phyloP scores from a whole-genome alignment of 306 rosid genomes.

The Dalbergia cultrata region DNA sequence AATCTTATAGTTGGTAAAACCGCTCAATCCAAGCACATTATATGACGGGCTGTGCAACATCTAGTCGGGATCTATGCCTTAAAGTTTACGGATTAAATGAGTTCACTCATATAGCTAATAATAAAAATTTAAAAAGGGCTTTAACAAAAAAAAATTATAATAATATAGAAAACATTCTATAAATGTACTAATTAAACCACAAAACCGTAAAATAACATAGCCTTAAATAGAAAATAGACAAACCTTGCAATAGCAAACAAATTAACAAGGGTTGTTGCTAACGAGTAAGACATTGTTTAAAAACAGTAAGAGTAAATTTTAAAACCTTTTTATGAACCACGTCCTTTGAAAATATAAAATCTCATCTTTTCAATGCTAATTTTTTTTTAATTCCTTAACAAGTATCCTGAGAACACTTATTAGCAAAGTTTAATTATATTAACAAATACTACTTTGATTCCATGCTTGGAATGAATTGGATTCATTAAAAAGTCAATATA shows the following conservation, averaged over 20 bases:
- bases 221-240: not conserved
- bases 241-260: not conserved
- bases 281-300: no score
- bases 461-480: no score
- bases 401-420: no score
- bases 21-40: not conserved
- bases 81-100: slow-evolving; percentile 3
- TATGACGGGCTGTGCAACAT: not conserved
- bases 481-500: no score
- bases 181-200: not conserved
- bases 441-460: no score
- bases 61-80: not conserved
- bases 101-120: not conserved
- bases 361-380: no score
- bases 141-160: not conserved
- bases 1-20: not conserved
- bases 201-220: not conserved
- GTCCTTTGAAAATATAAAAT: no score
- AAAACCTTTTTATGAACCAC: no score
- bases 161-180: not conserved
- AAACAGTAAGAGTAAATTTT: no score
- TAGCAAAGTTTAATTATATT: no score
- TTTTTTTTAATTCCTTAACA: no score
- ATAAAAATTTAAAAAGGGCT: not conserved
- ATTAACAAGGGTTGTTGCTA: not conserved